phyloP scores from a whole-genome alignment of 1,284 basidiomycete species.

The Phellopilus nigrolimitatus region DNA sequence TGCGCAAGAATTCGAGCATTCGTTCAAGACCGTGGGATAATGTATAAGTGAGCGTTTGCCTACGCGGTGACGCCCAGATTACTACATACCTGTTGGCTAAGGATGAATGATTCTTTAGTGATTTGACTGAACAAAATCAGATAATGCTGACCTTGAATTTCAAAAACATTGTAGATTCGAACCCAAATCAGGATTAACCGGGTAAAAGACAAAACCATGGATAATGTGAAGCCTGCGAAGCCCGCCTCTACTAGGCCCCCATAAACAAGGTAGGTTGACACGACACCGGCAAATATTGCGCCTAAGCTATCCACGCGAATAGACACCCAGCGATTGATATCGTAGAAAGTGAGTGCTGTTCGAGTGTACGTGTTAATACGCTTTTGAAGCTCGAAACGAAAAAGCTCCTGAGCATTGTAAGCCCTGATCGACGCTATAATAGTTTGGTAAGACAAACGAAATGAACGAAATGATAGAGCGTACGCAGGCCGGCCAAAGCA shows the following conservation, averaged over 20 bases:
- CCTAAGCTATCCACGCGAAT: no score
- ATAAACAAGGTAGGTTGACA: conserved; percentile 22
- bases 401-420: conserved; percentile 23
- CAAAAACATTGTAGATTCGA: conserved; percentile 21
- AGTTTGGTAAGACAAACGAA: background rate
- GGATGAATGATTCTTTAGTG: no score
- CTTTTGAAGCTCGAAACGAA: no score
- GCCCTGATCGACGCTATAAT: conserved; percentile 30
- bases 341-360: no score
- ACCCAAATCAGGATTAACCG: conserved; percentile 21
- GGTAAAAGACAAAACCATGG: conserved; percentile 14
- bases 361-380: no score
- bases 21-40: conserved; percentile 32
- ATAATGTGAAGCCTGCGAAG: conserved; percentile 22
- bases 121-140: no score
- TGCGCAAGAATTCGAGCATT: conserved; percentile 39
- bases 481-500: no score
- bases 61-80: background rate
- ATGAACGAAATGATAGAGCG: no score
- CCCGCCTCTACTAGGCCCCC: conserved; percentile 12
- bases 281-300: conserved; percentile 18
- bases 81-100: conserved; percentile 18
- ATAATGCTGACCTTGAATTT: conserved; percentile 20
- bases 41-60: background rate
- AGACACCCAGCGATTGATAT: no score